Evolutionary conservation across 2,329 filamentous ascomycete species (phyloP), one percentile per base, ranked within the genome.

Genomic region (Neopestalotiopsis rosae): DNA sequence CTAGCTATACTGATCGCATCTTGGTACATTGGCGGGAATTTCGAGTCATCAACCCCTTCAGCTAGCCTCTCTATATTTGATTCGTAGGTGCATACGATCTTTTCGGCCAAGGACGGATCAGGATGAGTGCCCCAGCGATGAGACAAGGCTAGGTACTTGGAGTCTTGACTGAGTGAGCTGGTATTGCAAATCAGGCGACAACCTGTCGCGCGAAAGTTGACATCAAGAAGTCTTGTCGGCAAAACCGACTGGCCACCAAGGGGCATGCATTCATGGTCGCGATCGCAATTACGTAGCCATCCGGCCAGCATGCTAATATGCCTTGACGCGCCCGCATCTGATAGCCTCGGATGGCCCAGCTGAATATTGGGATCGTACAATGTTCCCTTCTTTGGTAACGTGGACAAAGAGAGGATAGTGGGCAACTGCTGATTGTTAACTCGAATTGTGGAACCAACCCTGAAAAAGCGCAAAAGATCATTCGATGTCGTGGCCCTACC

Each of bases 111-210:
- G 3, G 14, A 56, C 1, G 49, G 58, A 28, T 61, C 10, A 1
- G 34, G 34, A 17, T 64, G 52, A 3, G 34, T 32, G n/a, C 68
- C 68, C 68, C 68, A 69, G 6, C 65, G 65, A n/a, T 69, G 68
- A 9, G 52, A 61, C 14, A 61, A 34, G 3, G 58, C 58, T 2
- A 61, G 58, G 28, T 61, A 61, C 58, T 28, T 56, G 20, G 49
- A 56, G 13, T 56, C 13, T 14, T 24, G 49, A 56, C 49, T 13
- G 14, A 56, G 20, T 13, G 6, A 5, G 20, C 4, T 24, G 6
- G 49, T 56, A 4, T 56, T 1, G 49, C 7, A 56, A 4, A 56
- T 56, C 1, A 56, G 1, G 49, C 49, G 49, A 20, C 49, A 56
- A 3, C 20, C 0, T 56, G 49, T 56, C 5, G 49, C 14, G 14